Base-by-base conservation (phyloP, 805 yeast genomes). In the Cyberlindnera euphorbiiphila region DNA sequence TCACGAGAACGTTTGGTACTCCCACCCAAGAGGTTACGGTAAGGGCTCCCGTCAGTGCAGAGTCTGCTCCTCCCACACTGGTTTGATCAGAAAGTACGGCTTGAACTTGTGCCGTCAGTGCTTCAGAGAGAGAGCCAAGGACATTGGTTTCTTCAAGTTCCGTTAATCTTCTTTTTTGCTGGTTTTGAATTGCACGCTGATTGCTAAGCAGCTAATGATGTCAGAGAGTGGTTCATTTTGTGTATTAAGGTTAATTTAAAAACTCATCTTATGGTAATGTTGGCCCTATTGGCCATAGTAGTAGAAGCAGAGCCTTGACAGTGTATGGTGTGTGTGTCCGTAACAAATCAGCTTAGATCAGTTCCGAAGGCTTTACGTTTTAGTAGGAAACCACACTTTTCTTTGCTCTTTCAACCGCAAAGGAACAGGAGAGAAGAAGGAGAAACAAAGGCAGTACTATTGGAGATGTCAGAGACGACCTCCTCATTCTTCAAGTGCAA, bases 11-110 rank as follows among this genome's bases (percentile, higher is more conserved):
- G 95, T 91, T 82, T 93, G 99, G 99, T 93, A 74, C 83, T 89
- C 98, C 72, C 98, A 93, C 95, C 98, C 99, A 82, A 87, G 98
- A 86, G 89, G 85, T 76, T 91, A 79, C 88, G 98, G 98, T 76
- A 93, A 93, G 86, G 99, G 99, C 78, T 85, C 98, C 66, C 95
- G 99, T 80, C 93, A 86, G 78, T 93, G 98, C 81, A 93, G 98
- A 74, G 89, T 91, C 80, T 87, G 96, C 71, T 79, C 95, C 64
- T 86, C 98, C 74, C 97, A 91, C 89, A 72, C 86, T 62, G 98
- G 98, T 81, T 85, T 93, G 72, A 86, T 93, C 82, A 91, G 99
- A 87, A 93, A 93, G 81, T 93, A 93, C 93, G 98, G 95, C 68
- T 78, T 93, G 68, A 83, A 88, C 89, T 81, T 93, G 81, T 91